Conservation (phyloP, 73 alveolate species). For the Symbiodinium natans region DNA sequence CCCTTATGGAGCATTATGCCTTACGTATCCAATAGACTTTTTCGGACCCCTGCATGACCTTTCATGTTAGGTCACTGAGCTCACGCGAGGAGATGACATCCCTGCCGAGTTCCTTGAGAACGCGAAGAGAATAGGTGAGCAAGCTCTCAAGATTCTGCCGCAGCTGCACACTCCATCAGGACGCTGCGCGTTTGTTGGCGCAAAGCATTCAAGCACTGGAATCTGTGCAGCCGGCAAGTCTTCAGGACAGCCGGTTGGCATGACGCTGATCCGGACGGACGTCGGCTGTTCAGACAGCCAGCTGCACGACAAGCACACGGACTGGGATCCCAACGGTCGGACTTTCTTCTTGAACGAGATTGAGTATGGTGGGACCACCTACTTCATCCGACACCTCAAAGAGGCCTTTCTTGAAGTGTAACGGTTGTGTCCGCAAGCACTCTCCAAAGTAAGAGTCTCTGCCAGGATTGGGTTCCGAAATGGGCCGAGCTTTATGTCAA, state of each 20-base stretch:
- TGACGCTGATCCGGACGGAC: conserved; percentile 93
- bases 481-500: conserved; percentile 2
- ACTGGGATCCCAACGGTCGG: conserved; percentile 66
- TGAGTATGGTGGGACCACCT: conserved; percentile 94
- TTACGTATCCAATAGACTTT: background rate
- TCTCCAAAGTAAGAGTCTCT: background rate
- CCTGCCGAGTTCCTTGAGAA: conserved; percentile 88
- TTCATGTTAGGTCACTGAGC: background rate
- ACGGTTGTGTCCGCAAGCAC: no score
- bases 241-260: background rate
- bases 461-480: conserved; percentile 23
- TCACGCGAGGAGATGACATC: conserved; percentile 70
- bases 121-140: conserved; percentile 77
- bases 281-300: conserved; percentile 91
- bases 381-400: conserved; percentile 89
- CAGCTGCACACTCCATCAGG: conserved; percentile 71
- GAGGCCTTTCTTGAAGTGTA: conserved; percentile 20
- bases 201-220: no score
- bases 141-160: conserved; percentile 81
- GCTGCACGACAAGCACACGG: conserved; percentile 71
- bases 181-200: background rate
- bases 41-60: no score
- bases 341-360: conserved; percentile 92
- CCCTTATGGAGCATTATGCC: background rate
- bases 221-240: no score